Base-by-base conservation (phyloP, 2,329 filamentous ascomycete species). In the Scorias spongiosa region DNA sequence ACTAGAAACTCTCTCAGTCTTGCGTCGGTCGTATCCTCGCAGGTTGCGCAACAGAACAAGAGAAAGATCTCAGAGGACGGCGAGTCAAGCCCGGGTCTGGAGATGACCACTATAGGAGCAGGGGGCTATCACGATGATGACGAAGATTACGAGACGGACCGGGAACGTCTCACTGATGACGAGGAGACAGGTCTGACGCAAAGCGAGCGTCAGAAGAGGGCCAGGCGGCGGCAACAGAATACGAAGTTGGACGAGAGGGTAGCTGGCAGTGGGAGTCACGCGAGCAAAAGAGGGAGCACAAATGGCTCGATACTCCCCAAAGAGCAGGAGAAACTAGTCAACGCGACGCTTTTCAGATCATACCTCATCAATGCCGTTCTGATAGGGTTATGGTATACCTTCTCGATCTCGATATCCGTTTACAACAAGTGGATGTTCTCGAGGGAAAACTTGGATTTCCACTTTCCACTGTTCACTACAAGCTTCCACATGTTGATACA, bases 351-450 rank as follows among this genome's bases (percentile, higher is more conserved):
- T 34, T 49, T 85, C 41, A 80, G 69, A 59, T 78, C 71, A 45
- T 67, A 88, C 44, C 60, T 80, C 45, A 67, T 88, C 57, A 95
- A 96, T 62, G 74, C 71, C n/a, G 57, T 74, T n/a, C 67, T 98
- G 51, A 94, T 96, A 51, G 73, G 75, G 18, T 64, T 93, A 50
- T 98, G 91, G 89, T 78, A 84, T 60, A 67, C 87, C 34, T 96
- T 96, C 64, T 95, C 88, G 14, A 75, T 96, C 51, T 86, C 84
- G 41, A 94, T 94, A 60, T 93, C 87, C 48, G 74, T 95, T 81
- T 98, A 96, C 71, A 98, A 98, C 74, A 96, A 95, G 68, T 96
- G 91, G 91, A 96, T 98, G 89, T 96, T 98, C 66, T 84, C 84
- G 57, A 75, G 81, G 48, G 75, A 81, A 52, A 78, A 82, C 52